Conservation (phyloP, 768 basidiomycete species). For the Rhizopogon roseolus region DNA sequence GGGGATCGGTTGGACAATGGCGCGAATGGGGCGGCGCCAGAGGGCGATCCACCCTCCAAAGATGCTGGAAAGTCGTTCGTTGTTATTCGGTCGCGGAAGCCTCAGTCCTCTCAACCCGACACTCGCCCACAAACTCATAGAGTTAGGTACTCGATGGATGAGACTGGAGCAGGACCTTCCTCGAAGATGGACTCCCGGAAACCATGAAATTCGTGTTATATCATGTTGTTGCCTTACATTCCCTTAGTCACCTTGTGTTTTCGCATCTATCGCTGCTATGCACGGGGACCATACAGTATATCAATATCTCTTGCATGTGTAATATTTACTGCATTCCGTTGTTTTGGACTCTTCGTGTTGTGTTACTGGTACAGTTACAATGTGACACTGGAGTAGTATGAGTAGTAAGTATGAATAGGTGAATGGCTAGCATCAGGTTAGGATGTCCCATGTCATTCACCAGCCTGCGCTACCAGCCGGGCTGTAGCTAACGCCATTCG, state of each 20-base stretch:
- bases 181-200: conserved; percentile 1
- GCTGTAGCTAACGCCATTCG: conserved; percentile 8
- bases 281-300: conserved; percentile 21
- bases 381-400: conserved; percentile 15
- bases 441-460: conserved; percentile 20
- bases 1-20: conserved; percentile 35
- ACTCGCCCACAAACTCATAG: conserved; percentile 12
- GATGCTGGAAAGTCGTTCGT: conserved; percentile 57
- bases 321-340: conserved; percentile 18
- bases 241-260: conserved; percentile 3
- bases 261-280: conserved; percentile 13
- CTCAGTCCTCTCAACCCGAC: conserved; percentile 29
- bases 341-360: conserved; percentile 12
- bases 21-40: conserved; percentile 14
- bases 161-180: conserved; percentile 15
- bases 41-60: conserved; percentile 26
- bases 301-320: conserved; percentile 20
- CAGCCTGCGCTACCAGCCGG: conserved; percentile 9
- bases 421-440: not conserved
- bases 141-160: conserved; percentile 25
- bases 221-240: not conserved
- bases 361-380: not conserved
- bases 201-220: not conserved
- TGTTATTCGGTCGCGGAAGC: conserved; percentile 55
- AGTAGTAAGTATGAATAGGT: not conserved